These are phyloP conservation scores for Hypsizygus ulmarius DNA, from an alignment of 1,284 basidiomycete genomes.

Conservation along the genomic window DNA sequence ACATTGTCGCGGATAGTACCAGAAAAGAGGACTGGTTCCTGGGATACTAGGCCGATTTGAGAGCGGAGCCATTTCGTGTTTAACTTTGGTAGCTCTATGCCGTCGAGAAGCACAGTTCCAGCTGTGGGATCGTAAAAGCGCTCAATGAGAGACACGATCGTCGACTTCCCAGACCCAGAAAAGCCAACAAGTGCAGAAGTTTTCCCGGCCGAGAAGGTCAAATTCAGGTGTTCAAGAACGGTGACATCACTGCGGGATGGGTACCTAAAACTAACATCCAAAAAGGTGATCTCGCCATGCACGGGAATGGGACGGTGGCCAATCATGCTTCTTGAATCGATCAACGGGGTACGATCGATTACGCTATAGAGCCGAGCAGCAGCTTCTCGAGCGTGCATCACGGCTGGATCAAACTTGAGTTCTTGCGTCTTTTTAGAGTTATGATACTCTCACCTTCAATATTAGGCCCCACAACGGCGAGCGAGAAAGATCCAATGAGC, in stretches of 20 bases:
- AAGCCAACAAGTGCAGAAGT: conserved; percentile 89
- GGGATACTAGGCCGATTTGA: conserved; percentile 88
- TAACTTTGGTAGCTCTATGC: conserved; percentile 70
- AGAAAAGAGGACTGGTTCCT: conserved; percentile 88
- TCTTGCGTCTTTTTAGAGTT: neutral
- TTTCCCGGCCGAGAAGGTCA: conserved; percentile 73
- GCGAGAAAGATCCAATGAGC: conserved; percentile 86
- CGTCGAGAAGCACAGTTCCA: conserved; percentile 82
- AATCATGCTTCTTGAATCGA: conserved; percentile 74
- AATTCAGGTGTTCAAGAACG: conserved; percentile 73
- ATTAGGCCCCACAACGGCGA: conserved; percentile 78
- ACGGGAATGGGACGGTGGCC: conserved; percentile 77
- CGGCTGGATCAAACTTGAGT: conserved; percentile 40
- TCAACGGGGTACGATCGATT: conserved; percentile 83
- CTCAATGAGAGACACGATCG: conserved; percentile 75
- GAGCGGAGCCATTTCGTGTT: conserved; percentile 88
- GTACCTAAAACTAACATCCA: conserved; percentile 86
- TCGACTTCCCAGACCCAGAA: conserved; percentile 88
- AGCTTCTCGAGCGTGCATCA: conserved; percentile 81
- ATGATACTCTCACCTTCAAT: conserved; percentile 57
- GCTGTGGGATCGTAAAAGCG: conserved; percentile 85
- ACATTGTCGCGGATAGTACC: conserved; percentile 69
- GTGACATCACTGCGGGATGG: conserved; percentile 85
- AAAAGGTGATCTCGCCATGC: conserved; percentile 73
- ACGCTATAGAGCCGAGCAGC: conserved; percentile 91